Evolutionary conservation across 75 land plant genomes (phyloP).

Genomic region (Selaginella tamariscina): DNA sequence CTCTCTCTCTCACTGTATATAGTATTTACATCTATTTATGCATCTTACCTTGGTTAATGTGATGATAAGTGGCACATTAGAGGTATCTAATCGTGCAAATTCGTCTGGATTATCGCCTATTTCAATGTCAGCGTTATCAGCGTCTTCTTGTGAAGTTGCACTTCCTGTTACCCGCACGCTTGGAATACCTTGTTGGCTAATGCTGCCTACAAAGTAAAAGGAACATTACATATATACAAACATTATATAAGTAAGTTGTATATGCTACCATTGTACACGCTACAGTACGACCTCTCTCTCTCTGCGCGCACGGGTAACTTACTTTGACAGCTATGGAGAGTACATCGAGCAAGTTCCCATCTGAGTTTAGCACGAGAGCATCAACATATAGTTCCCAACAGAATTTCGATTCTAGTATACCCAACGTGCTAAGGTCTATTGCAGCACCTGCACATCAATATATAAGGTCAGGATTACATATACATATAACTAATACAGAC

Average conservation of each 20-base stretch:
- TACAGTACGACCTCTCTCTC: no score
- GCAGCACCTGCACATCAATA: constrained; percentile 62
- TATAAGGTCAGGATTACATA: not conserved
- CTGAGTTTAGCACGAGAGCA: constrained; percentile 79
- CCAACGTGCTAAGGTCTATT: constrained; percentile 60
- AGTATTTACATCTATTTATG: constrained; percentile 68
- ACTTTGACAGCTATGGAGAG: constrained; percentile 87
- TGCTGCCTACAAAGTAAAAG: constrained; percentile 53
- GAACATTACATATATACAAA: not conserved
- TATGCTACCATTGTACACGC: no score
- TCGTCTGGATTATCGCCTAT: constrained; percentile 69
- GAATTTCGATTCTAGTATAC: constrained; percentile 61
- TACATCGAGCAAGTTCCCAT: constrained; percentile 87
- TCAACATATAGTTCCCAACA: constrained; percentile 95
- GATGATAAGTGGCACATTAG: constrained; percentile 63
- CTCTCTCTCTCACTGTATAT: constrained; percentile 87
- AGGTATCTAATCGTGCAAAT: constrained; percentile 66
- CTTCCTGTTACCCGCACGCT: constrained; percentile 49
- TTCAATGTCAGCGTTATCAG: constrained; percentile 48
- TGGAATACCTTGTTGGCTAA: constrained; percentile 81
- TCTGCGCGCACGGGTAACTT: no score
- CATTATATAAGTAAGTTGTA: no score
- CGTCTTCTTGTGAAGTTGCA: constrained; percentile 46
- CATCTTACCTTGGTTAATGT: constrained; percentile 69
- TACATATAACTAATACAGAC: no score